These are phyloP conservation scores for Priceomyces melissophilus DNA, from an alignment of 805 yeast genomes.

Conservation along the genomic window DNA sequence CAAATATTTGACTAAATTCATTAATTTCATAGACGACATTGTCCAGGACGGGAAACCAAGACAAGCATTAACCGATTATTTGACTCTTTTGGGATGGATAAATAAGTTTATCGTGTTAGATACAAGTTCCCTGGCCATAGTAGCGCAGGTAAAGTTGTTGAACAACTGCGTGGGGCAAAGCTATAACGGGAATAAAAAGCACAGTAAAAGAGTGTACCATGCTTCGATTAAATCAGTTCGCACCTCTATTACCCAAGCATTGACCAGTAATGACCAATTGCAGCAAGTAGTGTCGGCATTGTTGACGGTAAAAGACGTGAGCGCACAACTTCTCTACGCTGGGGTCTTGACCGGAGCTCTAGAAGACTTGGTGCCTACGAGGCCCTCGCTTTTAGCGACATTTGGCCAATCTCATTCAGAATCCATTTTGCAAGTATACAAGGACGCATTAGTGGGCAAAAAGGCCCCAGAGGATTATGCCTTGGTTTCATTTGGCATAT, in stretches of 20 bases:
- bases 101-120: conserved; percentile 28
- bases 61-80: conserved; percentile 54
- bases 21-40: conserved; percentile 35
- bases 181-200: conserved; percentile 6
- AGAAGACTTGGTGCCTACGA: conserved; percentile 19
- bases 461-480: conserved; percentile 32
- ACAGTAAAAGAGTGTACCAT: conserved; percentile 21
- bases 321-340: conserved; percentile 13
- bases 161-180: conserved; percentile 18
- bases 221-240: conserved; percentile 31
- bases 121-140: conserved; percentile 18
- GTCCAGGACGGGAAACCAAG: conserved; percentile 21
- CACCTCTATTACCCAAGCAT: conserved; percentile 14
- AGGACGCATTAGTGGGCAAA: conserved; percentile 46
- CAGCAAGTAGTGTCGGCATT: neutral
- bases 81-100: conserved; percentile 59
- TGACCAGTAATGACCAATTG: conserved; percentile 1
- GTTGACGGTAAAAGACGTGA: conserved; percentile 1
- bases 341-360: conserved; percentile 23
- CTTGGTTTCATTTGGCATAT: conserved; percentile 39
- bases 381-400: conserved; percentile 19
- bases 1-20: conserved; percentile 31
- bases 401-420: conserved; percentile 8
- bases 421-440: conserved; percentile 20
- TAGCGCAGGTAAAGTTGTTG: conserved; percentile 36